Conservation (phyloP, 371 early-diverging fungal genomes). For the Smittium mucronatum region DNA sequence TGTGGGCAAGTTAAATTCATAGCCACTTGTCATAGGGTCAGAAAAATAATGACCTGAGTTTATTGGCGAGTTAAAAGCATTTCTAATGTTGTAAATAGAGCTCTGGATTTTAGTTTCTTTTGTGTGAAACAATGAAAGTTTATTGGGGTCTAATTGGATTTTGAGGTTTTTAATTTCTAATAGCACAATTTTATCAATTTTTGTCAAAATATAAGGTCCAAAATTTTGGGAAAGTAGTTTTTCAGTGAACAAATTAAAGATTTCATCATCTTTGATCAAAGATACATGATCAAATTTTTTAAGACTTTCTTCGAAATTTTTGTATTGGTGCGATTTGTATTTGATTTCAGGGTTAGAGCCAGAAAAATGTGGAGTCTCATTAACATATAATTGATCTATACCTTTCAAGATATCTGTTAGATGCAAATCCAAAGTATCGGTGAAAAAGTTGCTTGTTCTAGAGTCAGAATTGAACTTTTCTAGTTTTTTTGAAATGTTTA, state of each 20-base stretch:
- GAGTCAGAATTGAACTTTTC: background rate
- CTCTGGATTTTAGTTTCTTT: background rate
- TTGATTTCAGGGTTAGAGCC: too few species aligned
- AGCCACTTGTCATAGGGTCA: background rate
- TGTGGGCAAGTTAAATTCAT: background rate
- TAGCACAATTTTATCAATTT: background rate
- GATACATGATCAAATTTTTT: background rate
- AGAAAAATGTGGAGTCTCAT: background rate
- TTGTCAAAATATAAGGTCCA: background rate
- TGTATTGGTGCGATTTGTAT: background rate
- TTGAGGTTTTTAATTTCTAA: background rate
- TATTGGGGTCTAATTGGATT: too few species aligned
- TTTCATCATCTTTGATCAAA: background rate
- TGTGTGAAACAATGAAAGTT: too few species aligned
- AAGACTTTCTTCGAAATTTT: background rate
- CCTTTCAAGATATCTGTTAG: background rate
- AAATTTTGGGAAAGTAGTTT: background rate
- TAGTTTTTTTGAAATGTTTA: background rate
- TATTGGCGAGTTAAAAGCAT: background rate
- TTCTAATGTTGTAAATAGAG: background rate
- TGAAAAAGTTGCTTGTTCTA: background rate
- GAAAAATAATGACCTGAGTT: background rate
- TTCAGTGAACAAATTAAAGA: background rate
- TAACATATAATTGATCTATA: background rate
- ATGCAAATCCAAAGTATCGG: background rate